A percentile compares a stretch with the other conserved stretches of the same genome.
phyloP scores from a whole-genome alignment of 306 rosid genomes.

The Cicer arietinum region DNA sequence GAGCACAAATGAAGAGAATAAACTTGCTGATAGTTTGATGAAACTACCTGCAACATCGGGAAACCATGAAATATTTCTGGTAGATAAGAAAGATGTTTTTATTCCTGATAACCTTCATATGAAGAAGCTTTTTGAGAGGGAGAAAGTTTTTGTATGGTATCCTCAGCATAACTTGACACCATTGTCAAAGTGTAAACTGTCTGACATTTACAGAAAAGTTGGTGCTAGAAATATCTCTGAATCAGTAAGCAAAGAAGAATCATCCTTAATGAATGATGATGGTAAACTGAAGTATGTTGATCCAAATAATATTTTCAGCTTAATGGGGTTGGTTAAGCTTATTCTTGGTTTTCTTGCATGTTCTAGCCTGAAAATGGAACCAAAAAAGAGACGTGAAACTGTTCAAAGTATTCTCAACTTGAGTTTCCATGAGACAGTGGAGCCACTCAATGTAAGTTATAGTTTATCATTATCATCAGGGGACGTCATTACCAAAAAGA shows the following conservation, averaged over 20 bases:
- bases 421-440: conserved; percentile 38
- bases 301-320: conserved; percentile 42
- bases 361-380: conserved; percentile 62
- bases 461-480: conserved; percentile 21
- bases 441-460: conserved; percentile 6
- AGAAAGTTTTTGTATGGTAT: conserved; percentile 70
- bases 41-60: conserved; percentile 64
- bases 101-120: conserved; percentile 73
- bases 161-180: conserved; percentile 56
- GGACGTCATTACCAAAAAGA: conserved; percentile 41
- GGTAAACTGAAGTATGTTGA: conserved; percentile 37
- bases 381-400: conserved; percentile 55
- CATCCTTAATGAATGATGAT: conserved; percentile 20
- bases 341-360: conserved; percentile 73
- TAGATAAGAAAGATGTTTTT: conserved; percentile 57
- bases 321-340: conserved; percentile 59
- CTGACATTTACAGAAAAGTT: conserved; percentile 55
- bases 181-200: conserved; percentile 44
- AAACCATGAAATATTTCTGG: conserved; percentile 51
- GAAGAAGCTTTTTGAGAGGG: conserved; percentile 62
- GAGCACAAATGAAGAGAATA: conserved; percentile 35
- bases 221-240: conserved; percentile 62
- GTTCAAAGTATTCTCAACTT: conserved; percentile 55
- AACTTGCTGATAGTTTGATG: conserved; percentile 48
- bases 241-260: conserved; percentile 54